These are phyloP conservation scores for Tillandsia leiboldiana DNA, from an alignment of 176 grass and related monocot species.

Conservation along the genomic window DNA sequence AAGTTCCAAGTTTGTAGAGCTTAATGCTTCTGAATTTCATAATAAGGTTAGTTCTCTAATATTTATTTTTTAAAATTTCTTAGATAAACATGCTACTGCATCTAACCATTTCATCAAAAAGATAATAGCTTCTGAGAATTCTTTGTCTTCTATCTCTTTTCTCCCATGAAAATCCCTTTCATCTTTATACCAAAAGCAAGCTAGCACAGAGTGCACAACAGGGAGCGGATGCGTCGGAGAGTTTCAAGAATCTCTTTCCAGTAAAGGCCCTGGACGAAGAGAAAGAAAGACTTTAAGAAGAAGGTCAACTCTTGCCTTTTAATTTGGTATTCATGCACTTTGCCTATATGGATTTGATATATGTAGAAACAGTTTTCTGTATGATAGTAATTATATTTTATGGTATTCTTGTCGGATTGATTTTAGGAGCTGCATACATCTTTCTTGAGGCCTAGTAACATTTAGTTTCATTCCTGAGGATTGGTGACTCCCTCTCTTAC, in stretches of 20 bases:
- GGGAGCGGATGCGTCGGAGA: slow-evolving; percentile 8
- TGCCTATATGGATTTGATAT: slow-evolving; percentile 7
- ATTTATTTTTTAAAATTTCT: background rate
- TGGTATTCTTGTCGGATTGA: too few relatives aligned
- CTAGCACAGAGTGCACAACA: slow-evolving; percentile 3
- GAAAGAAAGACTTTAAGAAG: slow-evolving; percentile 21
- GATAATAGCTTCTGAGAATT: background rate
- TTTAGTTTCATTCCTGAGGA: too few relatives aligned
- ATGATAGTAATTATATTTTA: too few relatives aligned
- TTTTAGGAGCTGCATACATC: too few relatives aligned
- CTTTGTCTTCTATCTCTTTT: background rate
- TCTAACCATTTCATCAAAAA: slow-evolving; percentile 5
- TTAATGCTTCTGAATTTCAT: slow-evolving; percentile 16
- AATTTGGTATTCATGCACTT: slow-evolving; percentile 1
- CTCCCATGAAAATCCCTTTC: background rate
- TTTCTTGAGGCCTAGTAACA: too few relatives aligned
- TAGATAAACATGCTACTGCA: background rate
- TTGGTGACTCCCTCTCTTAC: too few relatives aligned
- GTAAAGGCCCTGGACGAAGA: slow-evolving; percentile 25
- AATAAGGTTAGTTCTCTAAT: slow-evolving; percentile 25
- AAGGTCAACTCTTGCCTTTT: slow-evolving; percentile 25
- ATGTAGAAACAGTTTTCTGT: background rate
- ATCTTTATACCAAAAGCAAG: slow-evolving; percentile 24
- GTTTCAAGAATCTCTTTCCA: slow-evolving; percentile 19
- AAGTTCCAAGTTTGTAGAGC: slow-evolving; percentile 51